Conservation (phyloP, 495 filamentous ascomycete genomes). For the Aspergillus bertholletiae region DNA sequence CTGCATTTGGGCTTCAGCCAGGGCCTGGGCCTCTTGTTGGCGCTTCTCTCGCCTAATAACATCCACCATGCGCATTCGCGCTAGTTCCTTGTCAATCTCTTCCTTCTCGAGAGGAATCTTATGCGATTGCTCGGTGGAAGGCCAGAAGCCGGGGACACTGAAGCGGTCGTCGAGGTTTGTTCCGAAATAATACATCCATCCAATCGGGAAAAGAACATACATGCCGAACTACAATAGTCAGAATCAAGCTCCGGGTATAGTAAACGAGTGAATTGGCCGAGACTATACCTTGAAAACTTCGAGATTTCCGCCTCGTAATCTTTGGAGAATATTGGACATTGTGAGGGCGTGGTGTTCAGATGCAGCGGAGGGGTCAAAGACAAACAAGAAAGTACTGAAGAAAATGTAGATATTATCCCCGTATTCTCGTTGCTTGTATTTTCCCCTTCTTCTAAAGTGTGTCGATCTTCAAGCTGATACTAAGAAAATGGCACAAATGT, state of each 20-base stretch:
- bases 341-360: conserved; percentile 5
- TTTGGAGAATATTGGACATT: conserved; percentile 40
- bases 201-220: conserved; percentile 98
- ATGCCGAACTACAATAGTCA: conserved; percentile 71
- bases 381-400: neutral
- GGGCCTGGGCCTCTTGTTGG: conserved; percentile 45
- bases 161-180: conserved; percentile 95
- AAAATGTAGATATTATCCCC: neutral
- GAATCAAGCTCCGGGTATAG: neutral
- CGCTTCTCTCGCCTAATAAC: conserved; percentile 46
- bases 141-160: conserved; percentile 89
- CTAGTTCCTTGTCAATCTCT: conserved; percentile 75
- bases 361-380: neutral
- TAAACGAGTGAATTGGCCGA: neutral
- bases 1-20: too few relatives aligned
- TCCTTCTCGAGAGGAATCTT: conserved; percentile 85
- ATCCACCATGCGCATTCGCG: conserved; percentile 59
- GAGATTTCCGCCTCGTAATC: conserved; percentile 75
- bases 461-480: too few relatives aligned
- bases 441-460: neutral
- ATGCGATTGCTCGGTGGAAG: conserved; percentile 77
- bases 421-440: conserved; percentile 1
- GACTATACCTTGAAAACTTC: conserved; percentile 85
- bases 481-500: too few relatives aligned
- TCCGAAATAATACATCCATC: conserved; percentile 99